phyloP scores from a whole-genome alignment of 2,329 filamentous ascomycete genomes.

The Dactylellina drechsleri region DNA sequence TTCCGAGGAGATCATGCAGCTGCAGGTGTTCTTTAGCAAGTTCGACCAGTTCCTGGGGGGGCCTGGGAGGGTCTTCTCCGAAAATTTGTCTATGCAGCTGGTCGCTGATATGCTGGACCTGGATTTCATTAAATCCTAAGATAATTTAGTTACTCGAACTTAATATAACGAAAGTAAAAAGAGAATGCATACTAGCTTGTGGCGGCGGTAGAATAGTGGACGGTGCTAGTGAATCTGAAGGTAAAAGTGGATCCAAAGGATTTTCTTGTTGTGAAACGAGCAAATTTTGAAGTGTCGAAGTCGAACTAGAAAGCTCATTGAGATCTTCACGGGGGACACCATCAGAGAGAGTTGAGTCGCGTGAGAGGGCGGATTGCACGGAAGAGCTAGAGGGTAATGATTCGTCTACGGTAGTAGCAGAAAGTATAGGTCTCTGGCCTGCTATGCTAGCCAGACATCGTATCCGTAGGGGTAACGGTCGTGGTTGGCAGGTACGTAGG shows the following conservation, averaged over 20 bases:
- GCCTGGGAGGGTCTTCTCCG: conserved; percentile 64
- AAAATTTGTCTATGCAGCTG: conserved; percentile 88
- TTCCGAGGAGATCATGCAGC: conserved; percentile 87
- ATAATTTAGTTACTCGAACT: conserved; percentile 57
- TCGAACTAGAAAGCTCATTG: not conserved
- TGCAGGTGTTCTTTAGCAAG: conserved; percentile 83
- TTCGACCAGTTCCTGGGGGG: conserved; percentile 76
- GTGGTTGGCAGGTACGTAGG: conserved; percentile 9
- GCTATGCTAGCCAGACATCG: conserved; percentile 33
- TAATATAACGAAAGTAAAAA: not conserved
- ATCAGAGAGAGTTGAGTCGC: too few species aligned
- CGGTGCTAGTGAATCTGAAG: not conserved
- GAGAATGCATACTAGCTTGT: not conserved
- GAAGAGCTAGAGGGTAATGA: not conserved
- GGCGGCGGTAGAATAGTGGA: conserved; percentile 1
- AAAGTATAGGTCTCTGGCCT: not conserved
- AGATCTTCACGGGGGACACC: not conserved
- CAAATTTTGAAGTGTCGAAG: not conserved
- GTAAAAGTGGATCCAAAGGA: not conserved
- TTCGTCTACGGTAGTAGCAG: not conserved
- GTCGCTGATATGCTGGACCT: conserved; percentile 89
- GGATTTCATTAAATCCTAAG: conserved; percentile 87
- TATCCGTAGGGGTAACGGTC: conserved; percentile 9
- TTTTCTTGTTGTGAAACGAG: not conserved
- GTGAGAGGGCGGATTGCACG: not conserved